A percentile compares a stretch with the other conserved stretches of the same genome.
These are phyloP conservation scores for Bacidia gigantensis DNA, from an alignment of 495 filamentous ascomycete genomes.

Conservation along the genomic window DNA sequence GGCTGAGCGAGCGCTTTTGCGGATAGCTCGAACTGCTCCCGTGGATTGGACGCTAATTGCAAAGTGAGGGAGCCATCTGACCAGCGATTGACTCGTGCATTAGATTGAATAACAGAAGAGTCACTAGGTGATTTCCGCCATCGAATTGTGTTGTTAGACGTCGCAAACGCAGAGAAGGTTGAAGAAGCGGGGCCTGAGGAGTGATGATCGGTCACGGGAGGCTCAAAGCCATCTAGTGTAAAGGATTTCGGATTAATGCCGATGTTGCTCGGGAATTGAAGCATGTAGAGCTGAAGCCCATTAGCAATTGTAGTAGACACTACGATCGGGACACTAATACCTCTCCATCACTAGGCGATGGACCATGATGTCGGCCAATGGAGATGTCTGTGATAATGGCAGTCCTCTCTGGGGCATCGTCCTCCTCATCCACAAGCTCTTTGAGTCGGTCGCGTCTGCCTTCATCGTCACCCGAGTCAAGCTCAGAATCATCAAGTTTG, in stretches of 20 bases:
- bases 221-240: conserved; percentile 55
- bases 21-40: conserved; percentile 65
- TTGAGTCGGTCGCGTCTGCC: conserved; percentile 37
- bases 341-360: conserved; percentile 56
- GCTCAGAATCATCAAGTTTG: conserved; percentile 55
- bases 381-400: conserved; percentile 43
- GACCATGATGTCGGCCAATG: conserved; percentile 53
- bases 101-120: conserved; percentile 49
- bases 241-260: conserved; percentile 62
- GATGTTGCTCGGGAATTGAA: conserved; percentile 70
- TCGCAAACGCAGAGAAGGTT: conserved; percentile 44
- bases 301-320: neutral
- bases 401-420: conserved; percentile 36
- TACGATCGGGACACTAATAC: conserved; percentile 22
- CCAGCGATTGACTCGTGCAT: conserved; percentile 66
- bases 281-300: conserved; percentile 49
- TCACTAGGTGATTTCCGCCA: conserved; percentile 56
- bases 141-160: conserved; percentile 53
- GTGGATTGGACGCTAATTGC: conserved; percentile 55
- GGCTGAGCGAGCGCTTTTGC: conserved; percentile 63
- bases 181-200: conserved; percentile 25
- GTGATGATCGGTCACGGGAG: conserved; percentile 43
- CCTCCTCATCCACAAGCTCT: conserved; percentile 35
- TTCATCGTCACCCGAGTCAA: conserved; percentile 70
- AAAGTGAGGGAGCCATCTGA: conserved; percentile 76